phyloP scores from a whole-genome alignment of 73 alveolate genomes.

The Blepharisma stoltei region DNA sequence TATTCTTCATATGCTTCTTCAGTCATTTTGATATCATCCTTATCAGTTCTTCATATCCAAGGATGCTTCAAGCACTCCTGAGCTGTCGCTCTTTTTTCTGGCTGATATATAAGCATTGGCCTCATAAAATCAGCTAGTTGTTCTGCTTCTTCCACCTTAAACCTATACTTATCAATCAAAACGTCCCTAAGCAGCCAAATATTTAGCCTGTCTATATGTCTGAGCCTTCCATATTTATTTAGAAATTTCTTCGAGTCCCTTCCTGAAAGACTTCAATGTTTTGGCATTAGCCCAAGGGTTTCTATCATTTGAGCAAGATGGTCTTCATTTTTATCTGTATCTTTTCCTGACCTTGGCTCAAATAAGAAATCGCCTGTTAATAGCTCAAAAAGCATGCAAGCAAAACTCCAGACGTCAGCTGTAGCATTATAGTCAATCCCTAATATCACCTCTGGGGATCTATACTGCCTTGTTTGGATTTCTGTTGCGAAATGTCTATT shows the following conservation, averaged over 20 bases:
- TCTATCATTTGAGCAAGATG: constrained; percentile 94
- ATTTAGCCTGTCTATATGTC: constrained; percentile 71
- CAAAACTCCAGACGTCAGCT: constrained; percentile 96
- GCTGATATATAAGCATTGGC: constrained; percentile 85
- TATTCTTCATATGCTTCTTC: constrained; percentile 53
- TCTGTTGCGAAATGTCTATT: constrained; percentile 84
- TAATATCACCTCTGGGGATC: constrained; percentile 98
- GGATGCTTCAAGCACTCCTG: constrained; percentile 80
- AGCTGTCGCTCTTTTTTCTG: constrained; percentile 86
- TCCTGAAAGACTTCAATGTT: constrained; percentile 84
- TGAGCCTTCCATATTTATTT: constrained; percentile 75
- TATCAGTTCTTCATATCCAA: constrained; percentile 72
- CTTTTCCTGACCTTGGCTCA: constrained; percentile 91
- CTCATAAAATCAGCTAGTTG: constrained; percentile 82
- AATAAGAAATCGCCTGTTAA: constrained; percentile 98
- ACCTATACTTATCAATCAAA: constrained; percentile 44
- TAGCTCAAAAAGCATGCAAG: constrained; percentile 94
- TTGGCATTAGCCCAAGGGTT: constrained; percentile 89
- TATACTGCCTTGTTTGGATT: constrained; percentile 88
- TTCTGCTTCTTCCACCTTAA: constrained; percentile 79
- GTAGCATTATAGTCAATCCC: constrained; percentile 92
- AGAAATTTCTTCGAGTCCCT: constrained; percentile 70
- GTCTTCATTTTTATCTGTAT: constrained; percentile 88
- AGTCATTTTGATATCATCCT: constrained; percentile 52
- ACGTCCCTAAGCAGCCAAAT: constrained; percentile 79